Conservation (phyloP, 371 early-diverging fungal genomes). For the Entomophthora muscae region DNA sequence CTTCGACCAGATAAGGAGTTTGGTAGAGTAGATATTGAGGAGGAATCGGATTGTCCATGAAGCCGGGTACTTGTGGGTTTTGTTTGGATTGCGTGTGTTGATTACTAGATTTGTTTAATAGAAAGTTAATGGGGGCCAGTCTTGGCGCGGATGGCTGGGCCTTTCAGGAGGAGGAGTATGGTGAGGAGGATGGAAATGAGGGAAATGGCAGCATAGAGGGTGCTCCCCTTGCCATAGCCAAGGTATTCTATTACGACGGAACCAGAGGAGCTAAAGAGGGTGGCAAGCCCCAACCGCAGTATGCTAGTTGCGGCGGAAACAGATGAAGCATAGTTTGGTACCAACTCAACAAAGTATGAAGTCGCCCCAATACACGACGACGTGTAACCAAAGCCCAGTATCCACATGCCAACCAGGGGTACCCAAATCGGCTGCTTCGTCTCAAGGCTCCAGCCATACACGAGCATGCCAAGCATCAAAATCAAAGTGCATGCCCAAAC, state of each 20-base stretch:
- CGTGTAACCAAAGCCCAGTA: not conserved
- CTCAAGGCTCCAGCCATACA: constrained; percentile 25
- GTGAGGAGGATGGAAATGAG: not conserved
- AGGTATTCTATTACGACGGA: not conserved
- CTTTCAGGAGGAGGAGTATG: not conserved
- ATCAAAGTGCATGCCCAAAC: constrained; percentile 23
- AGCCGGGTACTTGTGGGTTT: too few relatives aligned
- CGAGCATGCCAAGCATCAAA: constrained; percentile 18
- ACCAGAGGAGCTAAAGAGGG: not conserved
- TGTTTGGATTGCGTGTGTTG: too few relatives aligned
- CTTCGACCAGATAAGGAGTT: too few relatives aligned
- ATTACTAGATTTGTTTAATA: too few relatives aligned
- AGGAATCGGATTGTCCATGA: too few relatives aligned
- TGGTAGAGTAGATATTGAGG: too few relatives aligned
- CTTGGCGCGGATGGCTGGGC: not conserved
- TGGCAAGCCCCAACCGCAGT: not conserved
- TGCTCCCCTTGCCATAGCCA: not conserved
- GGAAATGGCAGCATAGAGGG: not conserved
- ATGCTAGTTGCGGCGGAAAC: not conserved
- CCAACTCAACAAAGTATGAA: constrained; percentile 6
- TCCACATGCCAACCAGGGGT: not conserved
- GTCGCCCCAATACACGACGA: not conserved
- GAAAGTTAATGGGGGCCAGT: not conserved
- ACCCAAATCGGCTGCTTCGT: constrained; percentile 9
- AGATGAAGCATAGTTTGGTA: constrained; percentile 1